A percentile compares a stretch with the other conserved stretches of the same genome.
Evolutionary conservation across 257 asterid genomes (phyloP).

Genomic region (Nicotiana attenuata): DNA sequence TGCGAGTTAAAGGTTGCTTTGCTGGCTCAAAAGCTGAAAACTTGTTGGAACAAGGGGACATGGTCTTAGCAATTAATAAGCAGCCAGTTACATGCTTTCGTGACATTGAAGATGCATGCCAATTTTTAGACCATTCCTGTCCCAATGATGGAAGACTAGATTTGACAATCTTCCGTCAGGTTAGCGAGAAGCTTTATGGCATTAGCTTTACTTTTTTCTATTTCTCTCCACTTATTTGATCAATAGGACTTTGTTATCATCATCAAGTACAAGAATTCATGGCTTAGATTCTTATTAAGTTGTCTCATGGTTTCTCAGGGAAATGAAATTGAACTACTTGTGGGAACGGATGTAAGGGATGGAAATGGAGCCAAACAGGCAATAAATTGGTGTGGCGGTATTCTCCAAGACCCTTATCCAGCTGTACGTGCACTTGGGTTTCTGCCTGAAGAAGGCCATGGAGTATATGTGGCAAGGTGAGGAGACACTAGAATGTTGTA

Average conservation of each 20-base stretch:
- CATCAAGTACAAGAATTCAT: not conserved
- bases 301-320: slow-evolving; percentile 51
- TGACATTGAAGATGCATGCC: slow-evolving; percentile 93
- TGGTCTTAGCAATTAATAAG: slow-evolving; percentile 89
- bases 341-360: slow-evolving; percentile 95
- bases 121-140: slow-evolving; percentile 46
- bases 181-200: slow-evolving; percentile 13
- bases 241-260: not conserved
- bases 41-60: slow-evolving; percentile 82
- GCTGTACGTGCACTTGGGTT: slow-evolving; percentile 98
- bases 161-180: slow-evolving; percentile 95
- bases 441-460: slow-evolving; percentile 94
- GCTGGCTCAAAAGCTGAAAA: slow-evolving; percentile 89
- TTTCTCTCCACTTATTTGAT: slow-evolving; percentile 8
- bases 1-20: slow-evolving; percentile 90
- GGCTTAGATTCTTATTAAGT: not conserved
- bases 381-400: slow-evolving; percentile 93
- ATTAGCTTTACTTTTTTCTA: not conserved
- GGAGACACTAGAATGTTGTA: slow-evolving; percentile 6
- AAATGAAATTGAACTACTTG: slow-evolving; percentile 68
- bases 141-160: slow-evolving; percentile 48
- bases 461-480: slow-evolving; percentile 94
- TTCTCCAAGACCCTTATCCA: slow-evolving; percentile 88
- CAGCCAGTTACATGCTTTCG: slow-evolving; percentile 84
- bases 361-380: slow-evolving; percentile 89